These are phyloP conservation scores for Haberlea rhodopensis DNA, from an alignment of 257 asterid species.

Conservation along the genomic window DNA sequence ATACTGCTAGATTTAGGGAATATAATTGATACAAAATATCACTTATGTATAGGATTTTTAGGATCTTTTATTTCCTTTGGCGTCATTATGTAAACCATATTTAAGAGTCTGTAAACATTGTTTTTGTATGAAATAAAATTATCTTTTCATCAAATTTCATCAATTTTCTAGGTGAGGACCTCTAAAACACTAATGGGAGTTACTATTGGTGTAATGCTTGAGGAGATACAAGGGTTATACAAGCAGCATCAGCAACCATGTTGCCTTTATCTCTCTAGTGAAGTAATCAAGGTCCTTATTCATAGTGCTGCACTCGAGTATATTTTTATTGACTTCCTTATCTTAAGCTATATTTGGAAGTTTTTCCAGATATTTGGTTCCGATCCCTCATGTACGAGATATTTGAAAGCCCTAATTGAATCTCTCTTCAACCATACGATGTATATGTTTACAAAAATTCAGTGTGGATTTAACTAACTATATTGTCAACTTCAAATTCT, in stretches of 20 bases:
- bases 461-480: constrained; percentile 36
- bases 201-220: constrained; percentile 89
- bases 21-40: no score
- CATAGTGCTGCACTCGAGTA: constrained; percentile 17
- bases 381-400: constrained; percentile 85
- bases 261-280: constrained; percentile 92
- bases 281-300: constrained; percentile 80
- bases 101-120: no score
- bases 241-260: constrained; percentile 89
- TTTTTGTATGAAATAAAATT: no score
- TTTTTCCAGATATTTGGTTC: constrained; percentile 84
- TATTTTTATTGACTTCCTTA: constrained; percentile 7
- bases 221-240: constrained; percentile 85
- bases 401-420: constrained; percentile 76
- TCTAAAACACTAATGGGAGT: constrained; percentile 86
- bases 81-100: no score
- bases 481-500: constrained; percentile 20
- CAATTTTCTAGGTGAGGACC: constrained; percentile 69
- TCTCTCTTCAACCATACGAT: constrained; percentile 86
- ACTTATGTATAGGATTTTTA: no score
- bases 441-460: constrained; percentile 61
- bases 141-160: constrained; percentile 23
- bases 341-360: constrained; percentile 27
- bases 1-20: constrained; percentile 58
- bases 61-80: no score